These are phyloP conservation scores for Cardamine occulta DNA, from an alignment of 345 rosid species.

Conservation along the genomic window DNA sequence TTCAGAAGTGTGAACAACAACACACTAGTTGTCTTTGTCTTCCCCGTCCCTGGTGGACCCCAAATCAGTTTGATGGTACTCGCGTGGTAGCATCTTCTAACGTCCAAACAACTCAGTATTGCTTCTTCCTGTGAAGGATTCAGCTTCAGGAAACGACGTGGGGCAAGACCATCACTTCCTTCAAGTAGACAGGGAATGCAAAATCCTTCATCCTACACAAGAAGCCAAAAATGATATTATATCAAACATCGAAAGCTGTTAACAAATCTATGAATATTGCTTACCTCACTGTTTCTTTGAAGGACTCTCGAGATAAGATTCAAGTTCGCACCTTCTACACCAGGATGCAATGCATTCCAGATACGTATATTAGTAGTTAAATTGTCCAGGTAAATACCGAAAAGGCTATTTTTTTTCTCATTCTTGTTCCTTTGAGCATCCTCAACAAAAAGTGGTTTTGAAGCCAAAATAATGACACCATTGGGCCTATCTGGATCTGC, in stretches of 20 bases:
- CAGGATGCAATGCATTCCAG: constrained; percentile 46
- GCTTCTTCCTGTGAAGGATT: constrained; percentile 51
- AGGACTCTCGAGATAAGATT: constrained; percentile 40
- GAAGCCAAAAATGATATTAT: background rate
- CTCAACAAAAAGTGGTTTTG: constrained; percentile 44
- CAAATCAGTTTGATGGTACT: constrained; percentile 47
- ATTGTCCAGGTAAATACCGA: constrained; percentile 40
- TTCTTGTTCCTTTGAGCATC: constrained; percentile 7
- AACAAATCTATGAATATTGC: background rate
- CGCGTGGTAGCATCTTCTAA: constrained; percentile 38
- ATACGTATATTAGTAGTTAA: constrained; percentile 50
- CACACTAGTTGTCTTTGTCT: constrained; percentile 49
- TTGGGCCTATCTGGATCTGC: constrained; percentile 1
- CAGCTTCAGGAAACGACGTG: constrained; percentile 41
- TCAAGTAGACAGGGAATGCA: constrained; percentile 36
- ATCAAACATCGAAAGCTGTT: background rate
- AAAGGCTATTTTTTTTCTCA: constrained; percentile 23
- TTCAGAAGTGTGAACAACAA: constrained; percentile 44
- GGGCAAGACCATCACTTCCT: constrained; percentile 12
- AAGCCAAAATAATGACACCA: constrained; percentile 37
- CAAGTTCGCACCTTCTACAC: constrained; percentile 32
- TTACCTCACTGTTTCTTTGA: constrained; percentile 38
- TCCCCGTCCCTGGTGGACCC: constrained; percentile 70
- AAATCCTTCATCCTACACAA: constrained; percentile 37
- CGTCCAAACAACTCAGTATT: constrained; percentile 38